A percentile compares a stretch with the other conserved stretches of the same genome.
These are phyloP conservation scores for Gigaspora rosea DNA, from an alignment of 192 early-diverging fungal genomes.

Conservation along the genomic window DNA sequence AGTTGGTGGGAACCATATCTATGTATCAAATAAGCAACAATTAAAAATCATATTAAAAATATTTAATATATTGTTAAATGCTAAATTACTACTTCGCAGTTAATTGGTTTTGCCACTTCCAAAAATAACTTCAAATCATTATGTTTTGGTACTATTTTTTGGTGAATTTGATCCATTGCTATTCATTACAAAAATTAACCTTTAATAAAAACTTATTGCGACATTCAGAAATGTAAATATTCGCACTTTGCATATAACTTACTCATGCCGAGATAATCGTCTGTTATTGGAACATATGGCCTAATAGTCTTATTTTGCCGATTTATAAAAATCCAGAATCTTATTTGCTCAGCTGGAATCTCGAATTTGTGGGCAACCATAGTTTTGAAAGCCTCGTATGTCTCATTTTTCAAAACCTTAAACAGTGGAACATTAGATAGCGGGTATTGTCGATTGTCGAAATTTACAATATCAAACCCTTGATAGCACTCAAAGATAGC, in stretches of 20 bases:
- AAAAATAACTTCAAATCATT: conserved; percentile 44
- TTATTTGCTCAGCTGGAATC: conserved; percentile 55
- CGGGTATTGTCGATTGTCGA: too few relatives aligned
- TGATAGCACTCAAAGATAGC: conserved; percentile 61
- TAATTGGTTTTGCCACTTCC: conserved; percentile 36
- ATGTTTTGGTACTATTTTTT: conserved; percentile 36
- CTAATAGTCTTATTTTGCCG: conserved; percentile 88
- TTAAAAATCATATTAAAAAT: too few relatives aligned
- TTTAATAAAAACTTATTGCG: background rate
- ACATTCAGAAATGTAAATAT: background rate
- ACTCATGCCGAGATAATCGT: conserved; percentile 48
- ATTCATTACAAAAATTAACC: background rate
- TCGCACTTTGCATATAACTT: conserved; percentile 20
- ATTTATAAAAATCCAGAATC: conserved; percentile 87
- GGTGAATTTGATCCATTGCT: conserved; percentile 43
- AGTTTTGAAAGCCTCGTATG: conserved; percentile 48
- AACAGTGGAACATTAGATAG: too few relatives aligned
- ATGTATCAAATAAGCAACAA: too few relatives aligned
- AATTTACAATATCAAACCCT: too few relatives aligned
- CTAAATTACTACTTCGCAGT: conserved; percentile 33
- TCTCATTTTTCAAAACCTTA: too few relatives aligned
- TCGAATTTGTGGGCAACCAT: conserved; percentile 50
- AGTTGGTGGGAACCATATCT: too few relatives aligned
- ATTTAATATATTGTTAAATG: conserved; percentile 29
- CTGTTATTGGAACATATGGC: conserved; percentile 71